A percentile compares a stretch with the other conserved stretches of the same genome.
phyloP scores from a whole-genome alignment of 164 flowering plant genomes.

The Aristolochia contorta region DNA sequence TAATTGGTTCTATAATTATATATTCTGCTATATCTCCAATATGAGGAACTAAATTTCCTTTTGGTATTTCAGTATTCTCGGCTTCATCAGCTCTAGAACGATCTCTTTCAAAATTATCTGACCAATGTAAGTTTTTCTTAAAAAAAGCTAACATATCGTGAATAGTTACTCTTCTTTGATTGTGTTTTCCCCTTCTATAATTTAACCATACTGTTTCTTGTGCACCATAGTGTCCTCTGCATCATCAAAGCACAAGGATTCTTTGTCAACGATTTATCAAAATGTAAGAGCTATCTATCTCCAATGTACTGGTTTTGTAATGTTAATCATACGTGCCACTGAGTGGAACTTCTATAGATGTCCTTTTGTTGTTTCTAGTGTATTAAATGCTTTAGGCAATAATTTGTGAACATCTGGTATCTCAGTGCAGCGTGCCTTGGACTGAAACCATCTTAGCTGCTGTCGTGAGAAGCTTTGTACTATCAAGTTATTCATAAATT shows the following conservation, averaged over 20 bases:
- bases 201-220: background rate
- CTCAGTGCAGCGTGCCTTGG: too few relatives aligned
- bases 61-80: conserved; percentile 34
- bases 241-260: background rate
- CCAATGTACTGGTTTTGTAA: too few relatives aligned
- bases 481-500: too few relatives aligned
- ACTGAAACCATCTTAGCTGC: too few relatives aligned
- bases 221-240: background rate
- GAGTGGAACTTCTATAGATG: too few relatives aligned
- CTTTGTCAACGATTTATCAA: background rate
- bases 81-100: conserved; percentile 37
- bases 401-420: too few relatives aligned
- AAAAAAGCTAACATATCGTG: background rate
- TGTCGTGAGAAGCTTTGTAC: too few relatives aligned
- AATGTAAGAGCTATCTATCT: background rate
- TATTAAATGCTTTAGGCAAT: too few relatives aligned
- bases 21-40: background rate
- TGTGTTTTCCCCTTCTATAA: background rate
- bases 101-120: conserved; percentile 25
- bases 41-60: conserved; percentile 3
- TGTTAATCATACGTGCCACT: too few relatives aligned
- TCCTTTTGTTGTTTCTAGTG: too few relatives aligned
- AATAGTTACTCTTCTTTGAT: background rate
- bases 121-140: conserved; percentile 17
- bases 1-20: too few relatives aligned